phyloP scores from a whole-genome alignment of 2,329 filamentous ascomycete species.

The Alternaria arborescens region DNA sequence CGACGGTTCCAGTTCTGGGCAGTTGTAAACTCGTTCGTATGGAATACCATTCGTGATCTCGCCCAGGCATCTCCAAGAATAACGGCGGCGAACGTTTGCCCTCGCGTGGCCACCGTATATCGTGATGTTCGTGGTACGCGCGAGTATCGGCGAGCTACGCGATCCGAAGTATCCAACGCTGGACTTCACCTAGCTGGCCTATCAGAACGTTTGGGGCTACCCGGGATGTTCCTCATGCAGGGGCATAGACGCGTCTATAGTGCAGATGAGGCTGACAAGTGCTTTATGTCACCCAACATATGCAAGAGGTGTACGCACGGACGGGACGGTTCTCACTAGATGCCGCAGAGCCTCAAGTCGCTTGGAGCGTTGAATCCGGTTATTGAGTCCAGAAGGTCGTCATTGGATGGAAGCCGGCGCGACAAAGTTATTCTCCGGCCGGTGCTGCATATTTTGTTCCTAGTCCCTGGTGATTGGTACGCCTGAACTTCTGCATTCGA shows the following conservation, averaged over 20 bases:
- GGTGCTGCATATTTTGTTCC: background rate
- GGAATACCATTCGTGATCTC: background rate
- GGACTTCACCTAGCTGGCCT: background rate
- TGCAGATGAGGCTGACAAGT: constrained; percentile 14
- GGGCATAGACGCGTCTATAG: constrained; percentile 9
- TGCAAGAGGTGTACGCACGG: constrained; percentile 10
- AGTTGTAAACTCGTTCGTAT: background rate
- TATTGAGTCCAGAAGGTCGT: background rate
- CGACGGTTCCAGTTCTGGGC: constrained; percentile 2
- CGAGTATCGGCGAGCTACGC: background rate
- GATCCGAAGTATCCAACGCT: background rate
- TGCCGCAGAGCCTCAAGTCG: constrained; percentile 19
- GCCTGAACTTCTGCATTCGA: constrained; percentile 8
- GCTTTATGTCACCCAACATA: constrained; percentile 5
- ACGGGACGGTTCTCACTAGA: background rate
- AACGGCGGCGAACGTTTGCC: background rate
- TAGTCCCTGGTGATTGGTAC: background rate
- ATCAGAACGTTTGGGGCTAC: background rate
- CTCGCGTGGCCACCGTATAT: background rate
- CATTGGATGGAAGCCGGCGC: constrained; percentile 1
- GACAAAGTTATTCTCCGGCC: constrained; percentile 1
- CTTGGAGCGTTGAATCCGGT: constrained; percentile 3
- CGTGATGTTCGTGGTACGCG: background rate
- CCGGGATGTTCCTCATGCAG: background rate
- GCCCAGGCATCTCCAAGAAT: background rate